Conservation (phyloP, 1,284 basidiomycete species). For the Ceratobasidium sp. region DNA sequence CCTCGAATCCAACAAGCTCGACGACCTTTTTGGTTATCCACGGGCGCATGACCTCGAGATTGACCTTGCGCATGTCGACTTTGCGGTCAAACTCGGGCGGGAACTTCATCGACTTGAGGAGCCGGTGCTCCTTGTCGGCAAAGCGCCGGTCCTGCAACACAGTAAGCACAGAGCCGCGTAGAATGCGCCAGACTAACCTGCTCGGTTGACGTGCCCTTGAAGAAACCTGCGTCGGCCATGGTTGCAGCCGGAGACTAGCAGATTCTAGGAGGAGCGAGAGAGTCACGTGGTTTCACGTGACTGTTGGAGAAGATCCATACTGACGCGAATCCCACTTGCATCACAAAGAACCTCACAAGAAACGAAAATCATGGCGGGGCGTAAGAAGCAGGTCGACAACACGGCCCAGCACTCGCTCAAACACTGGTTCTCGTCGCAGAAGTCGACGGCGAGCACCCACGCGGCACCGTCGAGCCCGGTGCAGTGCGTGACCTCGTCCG, state of each 20-base stretch:
- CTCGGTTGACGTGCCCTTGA: constrained; percentile 67
- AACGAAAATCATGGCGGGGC: constrained; percentile 21
- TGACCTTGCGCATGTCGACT: constrained; percentile 96
- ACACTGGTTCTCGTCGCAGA: constrained; percentile 11
- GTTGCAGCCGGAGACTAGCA: background rate
- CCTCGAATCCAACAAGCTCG: constrained; percentile 92
- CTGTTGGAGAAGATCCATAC: background rate
- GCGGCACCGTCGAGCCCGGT: background rate
- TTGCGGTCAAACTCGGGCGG: constrained; percentile 90
- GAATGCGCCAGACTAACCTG: constrained; percentile 28
- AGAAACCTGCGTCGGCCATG: constrained; percentile 67
- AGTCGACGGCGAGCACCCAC: background rate
- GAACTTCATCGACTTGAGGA: constrained; percentile 90
- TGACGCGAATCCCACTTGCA: background rate
- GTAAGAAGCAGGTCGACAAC: constrained; percentile 20
- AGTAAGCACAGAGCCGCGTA: background rate
- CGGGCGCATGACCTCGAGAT: constrained; percentile 85
- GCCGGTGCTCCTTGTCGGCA: constrained; percentile 92
- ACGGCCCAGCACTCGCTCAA: constrained; percentile 8
- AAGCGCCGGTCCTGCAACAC: constrained; percentile 84
- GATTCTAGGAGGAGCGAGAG: background rate
- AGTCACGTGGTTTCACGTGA: constrained; percentile 11
- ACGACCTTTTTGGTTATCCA: constrained; percentile 95
- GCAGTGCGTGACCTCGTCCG: background rate
- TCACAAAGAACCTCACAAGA: background rate